phyloP scores from a whole-genome alignment of 2,329 filamentous ascomycete species.

The Fusarium xyrophilum region DNA sequence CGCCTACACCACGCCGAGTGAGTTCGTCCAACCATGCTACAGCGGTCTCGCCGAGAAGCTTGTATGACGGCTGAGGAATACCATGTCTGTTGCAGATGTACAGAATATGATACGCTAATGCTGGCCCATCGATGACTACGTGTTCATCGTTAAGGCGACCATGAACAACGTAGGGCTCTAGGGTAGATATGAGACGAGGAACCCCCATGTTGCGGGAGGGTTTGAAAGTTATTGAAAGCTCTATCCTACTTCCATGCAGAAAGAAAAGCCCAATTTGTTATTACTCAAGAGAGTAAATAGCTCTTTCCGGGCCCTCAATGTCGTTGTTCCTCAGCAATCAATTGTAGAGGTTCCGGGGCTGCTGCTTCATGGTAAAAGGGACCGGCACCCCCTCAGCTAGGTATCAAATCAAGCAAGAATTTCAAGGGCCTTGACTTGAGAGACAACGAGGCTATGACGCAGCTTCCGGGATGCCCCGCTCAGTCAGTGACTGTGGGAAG shows the following conservation, averaged over 20 bases:
- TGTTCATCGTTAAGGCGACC: conserved; percentile 50
- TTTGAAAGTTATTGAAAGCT: background rate
- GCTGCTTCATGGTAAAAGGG: background rate
- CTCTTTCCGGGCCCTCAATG: background rate
- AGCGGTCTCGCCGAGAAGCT: conserved; percentile 65
- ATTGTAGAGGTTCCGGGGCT: background rate
- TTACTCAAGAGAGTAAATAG: no score
- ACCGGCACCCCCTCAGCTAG: background rate
- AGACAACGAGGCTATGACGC: conserved; percentile 16
- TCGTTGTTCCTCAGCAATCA: background rate
- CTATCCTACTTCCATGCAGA: background rate
- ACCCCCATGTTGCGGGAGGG: conserved; percentile 61
- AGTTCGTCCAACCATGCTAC: conserved; percentile 70
- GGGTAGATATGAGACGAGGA: conserved; percentile 58
- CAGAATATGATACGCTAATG: conserved; percentile 76
- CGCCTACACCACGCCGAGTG: conserved; percentile 58
- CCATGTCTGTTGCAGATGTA: conserved; percentile 60
- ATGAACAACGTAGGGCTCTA: conserved; percentile 59
- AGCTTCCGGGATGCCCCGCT: conserved; percentile 38
- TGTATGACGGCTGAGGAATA: conserved; percentile 67
- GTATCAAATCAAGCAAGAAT: background rate
- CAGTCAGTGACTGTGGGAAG: conserved; percentile 20
- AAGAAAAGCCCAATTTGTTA: background rate
- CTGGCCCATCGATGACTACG: conserved; percentile 77
- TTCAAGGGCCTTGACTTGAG: background rate